Evolutionary conservation across 1,139 yeast genomes (phyloP).

Genomic region (Taphrina flavorubra): DNA sequence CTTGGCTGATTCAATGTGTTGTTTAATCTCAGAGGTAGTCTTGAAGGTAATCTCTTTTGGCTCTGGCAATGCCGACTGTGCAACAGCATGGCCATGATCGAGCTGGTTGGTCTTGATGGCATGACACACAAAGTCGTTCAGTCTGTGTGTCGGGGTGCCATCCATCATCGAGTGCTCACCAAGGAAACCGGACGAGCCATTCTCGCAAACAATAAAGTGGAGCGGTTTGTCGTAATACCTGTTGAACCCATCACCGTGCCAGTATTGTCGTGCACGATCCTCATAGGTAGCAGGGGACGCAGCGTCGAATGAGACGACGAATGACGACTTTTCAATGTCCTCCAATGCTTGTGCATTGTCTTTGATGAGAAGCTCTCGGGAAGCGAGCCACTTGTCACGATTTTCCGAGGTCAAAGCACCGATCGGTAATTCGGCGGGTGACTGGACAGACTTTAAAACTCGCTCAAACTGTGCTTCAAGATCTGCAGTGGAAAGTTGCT

Average conservation of each 20-base stretch:
- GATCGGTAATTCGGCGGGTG: conserved; percentile 60
- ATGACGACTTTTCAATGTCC: conserved; percentile 77
- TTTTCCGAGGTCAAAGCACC: conserved; percentile 85
- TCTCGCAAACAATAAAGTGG: conserved; percentile 79
- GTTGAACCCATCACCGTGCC: conserved; percentile 95
- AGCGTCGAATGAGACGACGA: conserved; percentile 79
- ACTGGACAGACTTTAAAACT: conserved; percentile 58
- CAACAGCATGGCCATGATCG: conserved; percentile 51
- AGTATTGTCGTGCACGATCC: conserved; percentile 82
- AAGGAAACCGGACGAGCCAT: conserved; percentile 88
- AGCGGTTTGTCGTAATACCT: conserved; percentile 92
- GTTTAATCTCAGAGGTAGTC: conserved; percentile 58
- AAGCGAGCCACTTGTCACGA: conserved; percentile 78
- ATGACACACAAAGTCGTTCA: conserved; percentile 76
- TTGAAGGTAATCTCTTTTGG: conserved; percentile 57
- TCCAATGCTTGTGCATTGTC: conserved; percentile 64
- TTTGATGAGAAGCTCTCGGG: conserved; percentile 64
- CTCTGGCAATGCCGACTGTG: conserved; percentile 49
- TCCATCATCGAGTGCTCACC: conserved; percentile 99
- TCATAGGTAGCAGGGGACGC: conserved; percentile 76
- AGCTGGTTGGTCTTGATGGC: conserved; percentile 60
- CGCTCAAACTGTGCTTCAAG: conserved; percentile 69
- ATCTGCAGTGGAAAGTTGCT: conserved; percentile 64
- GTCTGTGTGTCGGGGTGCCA: conserved; percentile 91
- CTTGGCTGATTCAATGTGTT: conserved; percentile 64